Conservation (phyloP, 2,329 filamentous ascomycete species). For the Blastomyces percursus region DNA sequence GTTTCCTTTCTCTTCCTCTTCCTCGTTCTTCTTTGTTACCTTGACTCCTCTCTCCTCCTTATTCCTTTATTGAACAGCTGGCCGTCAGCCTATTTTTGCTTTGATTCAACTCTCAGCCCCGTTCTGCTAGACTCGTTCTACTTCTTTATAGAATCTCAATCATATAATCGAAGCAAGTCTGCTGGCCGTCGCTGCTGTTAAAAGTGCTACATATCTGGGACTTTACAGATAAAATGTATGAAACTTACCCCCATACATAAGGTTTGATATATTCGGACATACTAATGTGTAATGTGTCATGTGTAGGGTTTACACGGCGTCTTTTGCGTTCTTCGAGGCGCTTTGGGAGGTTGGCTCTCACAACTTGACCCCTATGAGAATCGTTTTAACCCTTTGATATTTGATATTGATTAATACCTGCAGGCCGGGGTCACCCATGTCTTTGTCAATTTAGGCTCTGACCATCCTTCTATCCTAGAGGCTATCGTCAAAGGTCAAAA, state of each 20-base stretch:
- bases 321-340: constrained; percentile 72
- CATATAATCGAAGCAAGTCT: too few species aligned
- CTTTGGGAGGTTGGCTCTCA: constrained; percentile 57
- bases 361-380: not conserved
- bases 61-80: not conserved
- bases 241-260: not conserved
- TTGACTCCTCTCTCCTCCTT: not conserved
- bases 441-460: constrained; percentile 46
- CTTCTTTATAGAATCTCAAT: not conserved
- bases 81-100: not conserved
- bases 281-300: not conserved
- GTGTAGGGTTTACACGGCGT: constrained; percentile 51
- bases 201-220: not conserved
- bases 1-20: not conserved
- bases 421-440: constrained; percentile 42
- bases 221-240: not conserved
- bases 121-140: not conserved
- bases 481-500: constrained; percentile 67
- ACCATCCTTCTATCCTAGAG: constrained; percentile 65
- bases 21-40: not conserved
- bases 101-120: not conserved
- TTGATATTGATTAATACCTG: constrained; percentile 1
- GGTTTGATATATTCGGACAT: not conserved
- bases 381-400: not conserved
- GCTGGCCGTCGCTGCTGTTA: not conserved